A percentile compares a stretch with the other conserved stretches of the same genome.
These are phyloP conservation scores for Diaporthe amygdali DNA, from an alignment of 2,329 filamentous ascomycete species.

Conservation along the genomic window DNA sequence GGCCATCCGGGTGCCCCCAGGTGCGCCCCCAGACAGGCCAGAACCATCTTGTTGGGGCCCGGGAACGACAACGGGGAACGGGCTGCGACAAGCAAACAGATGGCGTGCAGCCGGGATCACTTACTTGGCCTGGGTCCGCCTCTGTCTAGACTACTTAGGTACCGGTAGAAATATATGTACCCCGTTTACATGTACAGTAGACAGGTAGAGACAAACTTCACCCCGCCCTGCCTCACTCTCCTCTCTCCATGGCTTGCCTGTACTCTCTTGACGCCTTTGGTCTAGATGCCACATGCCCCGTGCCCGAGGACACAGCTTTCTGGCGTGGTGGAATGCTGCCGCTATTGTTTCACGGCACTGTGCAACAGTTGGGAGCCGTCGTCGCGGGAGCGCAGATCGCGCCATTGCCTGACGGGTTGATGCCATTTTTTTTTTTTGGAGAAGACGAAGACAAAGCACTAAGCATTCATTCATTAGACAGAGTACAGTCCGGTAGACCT, in stretches of 20 bases:
- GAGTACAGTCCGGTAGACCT: no score
- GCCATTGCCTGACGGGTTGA: background rate
- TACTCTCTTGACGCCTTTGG: no score
- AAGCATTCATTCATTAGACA: no score
- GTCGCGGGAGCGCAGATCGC: background rate
- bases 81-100: background rate
- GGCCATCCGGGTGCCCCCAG: conserved; percentile 6
- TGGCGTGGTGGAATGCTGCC: background rate
- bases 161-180: no score
- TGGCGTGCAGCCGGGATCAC: background rate
- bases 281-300: no score
- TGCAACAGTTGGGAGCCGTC: background rate
- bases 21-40: background rate
- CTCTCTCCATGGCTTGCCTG: no score
- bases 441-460: background rate
- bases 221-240: background rate
- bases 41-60: background rate
- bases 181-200: no score
- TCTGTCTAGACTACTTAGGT: no score
- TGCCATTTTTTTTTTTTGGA: background rate
- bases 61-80: background rate
- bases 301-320: no score
- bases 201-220: background rate
- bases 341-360: conserved; percentile 3
- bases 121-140: background rate